Evolutionary conservation across 2,329 filamentous ascomycete genomes (phyloP), one percentile per base, ranked within the genome.

Genomic region (Cytospora piceae): DNA sequence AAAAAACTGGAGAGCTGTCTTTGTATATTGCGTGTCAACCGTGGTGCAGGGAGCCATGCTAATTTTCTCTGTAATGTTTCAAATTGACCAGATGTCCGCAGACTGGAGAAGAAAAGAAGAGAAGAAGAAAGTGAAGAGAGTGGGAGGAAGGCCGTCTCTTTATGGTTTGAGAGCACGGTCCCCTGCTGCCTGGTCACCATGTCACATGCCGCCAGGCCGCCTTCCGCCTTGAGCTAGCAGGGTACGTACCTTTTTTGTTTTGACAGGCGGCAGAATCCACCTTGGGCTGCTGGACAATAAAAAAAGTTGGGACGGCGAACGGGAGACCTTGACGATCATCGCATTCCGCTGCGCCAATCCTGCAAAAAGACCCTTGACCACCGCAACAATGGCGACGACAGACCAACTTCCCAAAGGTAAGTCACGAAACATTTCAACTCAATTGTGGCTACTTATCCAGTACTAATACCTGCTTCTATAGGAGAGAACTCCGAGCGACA

Each of bases 41-140:
- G 94, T 94, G 93, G 91, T 88, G 85, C 85, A 87, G 84, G 85
- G 88, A n/a, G 87, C 87, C 87, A 90, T 90, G 88, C 88, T 90
- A 90, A 66, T 61, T 46, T 29, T 66, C 60, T 66, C 67, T 68
- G 58, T 68, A 67, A 9, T 15, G 8, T 31, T 61, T 65, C 62
- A 61, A 52, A 42, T 61, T 49, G 55, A 60, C 52, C 58, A 32
- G 14, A 60, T 66, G 64, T 58, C 63, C 32, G 46, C 15, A 65
- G 53, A 58, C 53, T 29, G 37, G 7, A 39, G 34, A 46, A 65
- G 39, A 32, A 51, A 57, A 37, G 20, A 11, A 17, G 7, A 29
- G 27, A 17, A 29, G n/a, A 54, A 49, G 2, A n/a, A 1, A 24
- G 8, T n/a, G 12, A 31, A 58, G 24, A 22, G 6, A 37, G 34